Evolutionary conservation across 179 eudicot species (phyloP).

Genomic region (Corrigiola litoralis): DNA sequence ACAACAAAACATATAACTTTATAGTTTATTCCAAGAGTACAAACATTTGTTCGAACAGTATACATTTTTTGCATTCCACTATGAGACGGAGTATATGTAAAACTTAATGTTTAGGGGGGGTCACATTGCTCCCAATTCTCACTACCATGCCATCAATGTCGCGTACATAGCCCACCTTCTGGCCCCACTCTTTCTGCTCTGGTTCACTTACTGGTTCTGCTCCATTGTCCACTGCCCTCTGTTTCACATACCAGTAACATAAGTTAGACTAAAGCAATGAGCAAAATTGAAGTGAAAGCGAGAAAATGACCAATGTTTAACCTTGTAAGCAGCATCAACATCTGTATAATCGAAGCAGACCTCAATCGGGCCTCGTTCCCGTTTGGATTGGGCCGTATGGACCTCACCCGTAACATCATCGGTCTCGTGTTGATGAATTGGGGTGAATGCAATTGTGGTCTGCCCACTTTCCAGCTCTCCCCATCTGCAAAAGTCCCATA

Average conservation of each 20-base stretch:
- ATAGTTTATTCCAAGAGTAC: not conserved
- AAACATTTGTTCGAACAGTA: too few relatives aligned
- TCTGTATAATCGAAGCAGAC: slow-evolving; percentile 71
- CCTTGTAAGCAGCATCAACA: slow-evolving; percentile 81
- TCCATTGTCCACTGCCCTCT: slow-evolving; percentile 91
- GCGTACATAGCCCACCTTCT: slow-evolving; percentile 87
- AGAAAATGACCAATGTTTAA: slow-evolving; percentile 5
- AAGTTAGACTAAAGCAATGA: too few relatives aligned
- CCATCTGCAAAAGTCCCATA: slow-evolving; percentile 45
- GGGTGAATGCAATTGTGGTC: slow-evolving; percentile 91
- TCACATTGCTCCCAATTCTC: slow-evolving; percentile 70
- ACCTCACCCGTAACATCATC: slow-evolving; percentile 74
- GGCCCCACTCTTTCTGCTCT: slow-evolving; percentile 87
- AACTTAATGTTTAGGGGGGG: slow-evolving; percentile 8
- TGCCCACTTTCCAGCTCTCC: slow-evolving; percentile 86
- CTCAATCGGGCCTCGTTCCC: slow-evolving; percentile 59
- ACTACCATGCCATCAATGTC: slow-evolving; percentile 79
- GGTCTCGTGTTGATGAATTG: slow-evolving; percentile 80
- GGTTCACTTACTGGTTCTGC: slow-evolving; percentile 69
- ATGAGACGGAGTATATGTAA: too few relatives aligned
- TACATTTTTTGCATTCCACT: not conserved
- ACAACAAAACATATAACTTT: too few relatives aligned
- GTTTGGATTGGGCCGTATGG: slow-evolving; percentile 27
- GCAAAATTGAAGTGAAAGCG: too few relatives aligned
- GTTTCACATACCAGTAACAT: not conserved